Evolutionary conservation across 139 green algal species (phyloP), one percentile per base, ranked within the genome.

Genomic region (Chlorella sp.): DNA sequence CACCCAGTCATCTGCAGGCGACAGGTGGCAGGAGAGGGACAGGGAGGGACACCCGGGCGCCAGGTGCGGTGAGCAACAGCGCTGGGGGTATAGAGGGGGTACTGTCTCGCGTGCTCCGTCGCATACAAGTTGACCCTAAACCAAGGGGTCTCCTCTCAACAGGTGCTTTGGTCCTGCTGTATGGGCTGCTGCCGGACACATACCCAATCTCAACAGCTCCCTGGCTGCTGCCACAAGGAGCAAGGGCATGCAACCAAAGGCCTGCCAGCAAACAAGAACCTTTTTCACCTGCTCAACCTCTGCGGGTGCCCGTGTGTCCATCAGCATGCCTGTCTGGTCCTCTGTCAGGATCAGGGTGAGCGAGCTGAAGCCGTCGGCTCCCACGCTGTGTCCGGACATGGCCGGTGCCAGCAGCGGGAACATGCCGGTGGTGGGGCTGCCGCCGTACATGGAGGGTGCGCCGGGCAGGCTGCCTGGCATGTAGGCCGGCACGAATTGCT

Each of bases 261-360:
- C n/a, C n/a, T n/a, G n/a, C n/a, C n/a, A n/a, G n/a, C n/a, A n/a
- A n/a, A n/a, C n/a, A n/a, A n/a, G n/a, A n/a, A n/a, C n/a, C n/a
- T n/a, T n/a, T n/a, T 40, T 42, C 64, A 81, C 81, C 81, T 91
- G 89, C 64, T 85, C 36, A 0, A 75, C 48, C 3, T 90, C 83
- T 0, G 86, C n/a, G 12, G 75, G 14, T 3, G 24, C 66, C 7
- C 64, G 64, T 69, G 16, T 73, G 57, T 61, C 85, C 32, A 88
- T 26, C 83, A 91, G 83, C 53, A 88, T 26, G 1, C 18, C 36
- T 15, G 80, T 73, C 84, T 92, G 89, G 11, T 92, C 89, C 64
- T 90, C 83, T 2, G 83, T 68, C 22, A 92, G 66, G 21, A 77
- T 61, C 3, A 92, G n/a, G 40, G 28, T 48, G 39, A 92, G 34